phyloP scores from a whole-genome alignment of 495 filamentous ascomycete species.

The Zalerion maritima region DNA sequence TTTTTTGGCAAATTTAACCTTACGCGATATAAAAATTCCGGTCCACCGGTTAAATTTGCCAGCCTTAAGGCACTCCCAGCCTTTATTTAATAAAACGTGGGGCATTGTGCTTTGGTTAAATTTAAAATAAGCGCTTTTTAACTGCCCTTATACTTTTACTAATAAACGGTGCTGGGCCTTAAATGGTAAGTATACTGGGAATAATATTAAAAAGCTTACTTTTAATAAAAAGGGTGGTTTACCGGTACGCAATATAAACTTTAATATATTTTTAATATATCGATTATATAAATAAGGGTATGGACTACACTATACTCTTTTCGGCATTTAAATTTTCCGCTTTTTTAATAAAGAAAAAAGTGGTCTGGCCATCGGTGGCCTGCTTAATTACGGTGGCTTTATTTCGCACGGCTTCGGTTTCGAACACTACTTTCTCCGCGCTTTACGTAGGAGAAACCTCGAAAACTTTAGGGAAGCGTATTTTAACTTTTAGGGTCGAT shows the following conservation, averaged over 20 bases:
- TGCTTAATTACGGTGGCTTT: slow-evolving; percentile 3
- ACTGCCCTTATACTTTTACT: slow-evolving; percentile 2
- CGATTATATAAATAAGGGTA: too few species aligned
- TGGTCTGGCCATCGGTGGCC: too few species aligned
- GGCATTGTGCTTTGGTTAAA: slow-evolving; percentile 1
- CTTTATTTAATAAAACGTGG: background rate
- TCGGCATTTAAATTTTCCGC: too few species aligned
- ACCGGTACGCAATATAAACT: too few species aligned
- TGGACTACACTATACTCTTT: too few species aligned
- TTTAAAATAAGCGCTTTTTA: slow-evolving; percentile 5
- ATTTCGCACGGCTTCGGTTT: slow-evolving; percentile 2
- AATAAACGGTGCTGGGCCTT: slow-evolving; percentile 4
- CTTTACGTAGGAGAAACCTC: slow-evolving; percentile 3
- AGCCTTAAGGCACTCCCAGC: slow-evolving; percentile 5
- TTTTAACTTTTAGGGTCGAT: slow-evolving; percentile 4
- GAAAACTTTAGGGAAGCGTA: slow-evolving; percentile 4
- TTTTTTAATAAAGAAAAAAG: too few species aligned
- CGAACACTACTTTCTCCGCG: slow-evolving; percentile 3
- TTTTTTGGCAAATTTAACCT: slow-evolving; percentile 1
- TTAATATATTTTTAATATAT: too few species aligned
- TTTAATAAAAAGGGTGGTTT: too few species aligned
- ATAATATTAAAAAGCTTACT: background rate
- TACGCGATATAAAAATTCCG: background rate
- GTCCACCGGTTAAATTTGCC: slow-evolving; percentile 3
- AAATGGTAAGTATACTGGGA: slow-evolving; percentile 2